Base-by-base conservation (phyloP, 2,329 filamentous ascomycete genomes). In the Aspergillus sp. region DNA sequence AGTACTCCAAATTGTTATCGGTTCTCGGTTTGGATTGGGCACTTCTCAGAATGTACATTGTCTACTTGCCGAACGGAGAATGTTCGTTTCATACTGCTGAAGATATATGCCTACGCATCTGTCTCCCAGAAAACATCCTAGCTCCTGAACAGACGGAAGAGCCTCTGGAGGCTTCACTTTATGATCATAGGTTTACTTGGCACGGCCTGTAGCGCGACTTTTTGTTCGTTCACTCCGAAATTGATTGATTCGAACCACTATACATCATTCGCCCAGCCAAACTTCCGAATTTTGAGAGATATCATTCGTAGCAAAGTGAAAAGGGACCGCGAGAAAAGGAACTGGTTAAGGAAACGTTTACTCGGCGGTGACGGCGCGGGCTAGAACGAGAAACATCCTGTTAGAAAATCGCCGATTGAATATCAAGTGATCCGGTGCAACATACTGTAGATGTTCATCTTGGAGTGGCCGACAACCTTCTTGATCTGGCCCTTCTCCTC, bases 401-500 rank as follows among this genome's bases (percentile, higher is more conserved):
- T 62, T 52, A 67, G 54, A 31, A 63, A 14, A 18, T 22, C n/a
- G 4, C 18, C n/a, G 10, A 31, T 18, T 20, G 9, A 29, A 24
- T 1, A 16, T 7, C 4, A 52, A 29, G 51, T 16, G 49, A 52
- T 18, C 36, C 6, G 36, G 52, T 49, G 32, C 52, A 67, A 87
- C 87, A 71, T 84, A 90, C 87, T 99, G 91, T 97, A 99, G 85
- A 99, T 96, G 87, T 90, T 91, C 87, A 96, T 89, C 86, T 93
- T 95, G 85, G 89, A 94, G 88, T 99, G 96, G 71, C 87, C 87
- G 71, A 98, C 92, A 75, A 99, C 87, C 83, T 96, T 94, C 89
- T 95, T 96, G 86, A 99, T 99, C 82, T 92, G 87, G 75, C 94
- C 95, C 88, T 93, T 95, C 87, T 96, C 92, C 89, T 98, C 94